These are phyloP conservation scores for Pezicula neosporulosa DNA, from an alignment of 2,329 filamentous ascomycete genomes.

Conservation along the genomic window DNA sequence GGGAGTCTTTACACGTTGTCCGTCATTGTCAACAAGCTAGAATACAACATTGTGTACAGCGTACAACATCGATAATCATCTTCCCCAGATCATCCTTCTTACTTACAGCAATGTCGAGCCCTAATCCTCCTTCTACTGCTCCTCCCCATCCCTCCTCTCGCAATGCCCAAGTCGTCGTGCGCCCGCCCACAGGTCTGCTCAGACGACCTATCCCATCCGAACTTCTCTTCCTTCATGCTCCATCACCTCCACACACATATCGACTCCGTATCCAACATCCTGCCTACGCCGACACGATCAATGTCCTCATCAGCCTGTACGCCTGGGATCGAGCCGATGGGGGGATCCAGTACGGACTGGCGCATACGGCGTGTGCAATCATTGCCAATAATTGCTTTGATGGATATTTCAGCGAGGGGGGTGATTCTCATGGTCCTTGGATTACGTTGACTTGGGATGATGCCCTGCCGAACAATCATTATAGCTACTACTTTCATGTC, in stretches of 20 bases:
- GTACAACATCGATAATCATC: too few relatives aligned
- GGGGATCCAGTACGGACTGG: background rate
- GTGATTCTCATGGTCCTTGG: background rate
- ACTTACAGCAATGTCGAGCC: too few relatives aligned
- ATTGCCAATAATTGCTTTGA: background rate
- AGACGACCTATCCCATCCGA: background rate
- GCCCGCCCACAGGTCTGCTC: background rate
- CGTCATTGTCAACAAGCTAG: too few relatives aligned
- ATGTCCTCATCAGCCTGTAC: background rate
- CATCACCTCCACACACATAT: background rate
- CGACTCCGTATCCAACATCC: background rate
- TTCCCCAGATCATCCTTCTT: too few relatives aligned
- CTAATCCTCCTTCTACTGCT: too few relatives aligned
- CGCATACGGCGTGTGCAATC: background rate
- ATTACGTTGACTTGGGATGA: background rate
- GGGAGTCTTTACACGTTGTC: too few relatives aligned
- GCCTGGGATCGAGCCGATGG: background rate
- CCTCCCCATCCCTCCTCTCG: too few relatives aligned
- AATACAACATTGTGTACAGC: too few relatives aligned
- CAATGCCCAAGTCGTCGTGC: background rate
- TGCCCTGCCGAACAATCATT: background rate
- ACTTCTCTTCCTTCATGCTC: background rate
- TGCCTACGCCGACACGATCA: background rate
- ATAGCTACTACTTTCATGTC: background rate
- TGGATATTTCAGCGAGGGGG: background rate